phyloP scores from a whole-genome alignment of 768 basidiomycete genomes.

The Cystofilobasidium ferigula region DNA sequence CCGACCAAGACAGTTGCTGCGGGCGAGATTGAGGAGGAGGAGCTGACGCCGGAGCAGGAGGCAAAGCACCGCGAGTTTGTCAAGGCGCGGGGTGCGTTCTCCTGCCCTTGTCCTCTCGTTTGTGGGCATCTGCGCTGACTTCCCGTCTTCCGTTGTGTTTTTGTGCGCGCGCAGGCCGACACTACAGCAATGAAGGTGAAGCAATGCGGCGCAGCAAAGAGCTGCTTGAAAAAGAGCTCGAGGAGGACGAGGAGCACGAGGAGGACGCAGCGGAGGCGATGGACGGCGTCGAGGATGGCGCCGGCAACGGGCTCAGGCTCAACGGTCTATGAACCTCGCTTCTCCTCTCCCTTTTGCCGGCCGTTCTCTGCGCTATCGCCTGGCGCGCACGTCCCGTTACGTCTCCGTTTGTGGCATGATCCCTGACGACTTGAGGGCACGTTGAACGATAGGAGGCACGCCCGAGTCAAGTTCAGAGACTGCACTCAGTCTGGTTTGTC shows the following conservation, averaged over 20 bases:
- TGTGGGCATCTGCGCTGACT: slow-evolving; percentile 43
- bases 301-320: background rate
- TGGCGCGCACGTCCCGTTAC: too few species aligned
- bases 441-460: too few species aligned
- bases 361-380: too few species aligned
- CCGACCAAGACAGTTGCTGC: background rate
- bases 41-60: slow-evolving; percentile 26
- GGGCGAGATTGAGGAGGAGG: slow-evolving; percentile 23
- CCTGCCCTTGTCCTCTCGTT: background rate
- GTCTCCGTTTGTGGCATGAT: too few species aligned
- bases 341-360: background rate
- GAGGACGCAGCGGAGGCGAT: slow-evolving; percentile 32
- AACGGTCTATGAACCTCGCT: background rate
- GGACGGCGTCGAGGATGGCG: slow-evolving; percentile 2
- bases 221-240: slow-evolving; percentile 57
- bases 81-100: background rate
- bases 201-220: slow-evolving; percentile 70
- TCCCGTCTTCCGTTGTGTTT: slow-evolving; percentile 68
- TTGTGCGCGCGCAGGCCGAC: slow-evolving; percentile 64
- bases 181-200: slow-evolving; percentile 83
- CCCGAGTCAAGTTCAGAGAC: too few species aligned
- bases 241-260: slow-evolving; percentile 37
- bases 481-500: too few species aligned
- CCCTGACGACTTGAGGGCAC: too few species aligned
- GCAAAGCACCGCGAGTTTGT: slow-evolving; percentile 25